phyloP scores from a whole-genome alignment of 306 rosid genomes.

The Fragaria ananassa region DNA sequence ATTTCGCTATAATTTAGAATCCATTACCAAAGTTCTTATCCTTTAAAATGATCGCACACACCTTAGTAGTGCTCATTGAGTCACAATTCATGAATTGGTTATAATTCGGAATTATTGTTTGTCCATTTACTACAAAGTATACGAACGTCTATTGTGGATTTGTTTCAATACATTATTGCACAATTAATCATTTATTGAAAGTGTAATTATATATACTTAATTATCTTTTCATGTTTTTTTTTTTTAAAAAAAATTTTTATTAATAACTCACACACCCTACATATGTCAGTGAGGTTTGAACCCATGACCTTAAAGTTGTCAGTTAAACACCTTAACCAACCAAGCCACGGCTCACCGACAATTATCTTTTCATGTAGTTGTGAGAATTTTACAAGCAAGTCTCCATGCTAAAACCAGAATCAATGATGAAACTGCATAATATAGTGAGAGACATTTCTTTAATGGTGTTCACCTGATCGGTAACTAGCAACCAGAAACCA shows the following conservation, averaged over 20 bases:
- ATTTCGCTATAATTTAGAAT: conserved; percentile 6
- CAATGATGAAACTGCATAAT: too few relatives aligned
- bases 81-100: neutral
- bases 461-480: too few relatives aligned
- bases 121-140: neutral
- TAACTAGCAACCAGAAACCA: too few relatives aligned
- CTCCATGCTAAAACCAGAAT: too few relatives aligned
- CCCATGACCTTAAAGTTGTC: too few relatives aligned
- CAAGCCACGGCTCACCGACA: too few relatives aligned
- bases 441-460: neutral
- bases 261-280: too few relatives aligned
- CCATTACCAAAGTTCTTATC: conserved; percentile 6
- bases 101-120: conserved; percentile 14
- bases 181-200: neutral
- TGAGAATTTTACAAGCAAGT: too few relatives aligned
- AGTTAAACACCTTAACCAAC: too few relatives aligned
- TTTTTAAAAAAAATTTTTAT: too few relatives aligned
- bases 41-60: neutral
- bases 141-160: neutral
- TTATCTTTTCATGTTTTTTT: too few relatives aligned
- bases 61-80: conserved; percentile 8
- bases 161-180: neutral
- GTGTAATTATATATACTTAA: neutral
- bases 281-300: too few relatives aligned
- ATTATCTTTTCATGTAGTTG: neutral